Evolutionary conservation across 345 rosid genomes (phyloP).

Genomic region (Abelmoschus esculentus): DNA sequence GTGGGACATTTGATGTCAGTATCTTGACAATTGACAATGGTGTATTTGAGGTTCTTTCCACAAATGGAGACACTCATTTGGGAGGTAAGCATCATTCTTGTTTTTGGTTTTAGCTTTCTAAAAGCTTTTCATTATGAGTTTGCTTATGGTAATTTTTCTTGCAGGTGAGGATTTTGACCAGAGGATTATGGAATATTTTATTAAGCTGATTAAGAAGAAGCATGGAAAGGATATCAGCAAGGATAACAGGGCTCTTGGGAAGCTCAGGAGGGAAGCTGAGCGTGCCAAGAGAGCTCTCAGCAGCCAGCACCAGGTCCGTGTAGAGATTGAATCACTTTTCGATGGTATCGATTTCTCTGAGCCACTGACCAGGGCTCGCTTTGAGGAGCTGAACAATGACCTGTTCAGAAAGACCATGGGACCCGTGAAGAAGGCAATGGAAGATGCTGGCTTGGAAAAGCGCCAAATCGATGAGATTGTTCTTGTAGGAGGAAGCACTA

Average conservation of each 20-base stretch:
- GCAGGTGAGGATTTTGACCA: conserved; percentile 97
- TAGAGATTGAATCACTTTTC: conserved; percentile 89
- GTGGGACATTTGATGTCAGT: conserved; percentile 98
- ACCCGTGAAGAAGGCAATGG: conserved; percentile 99
- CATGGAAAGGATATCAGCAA: conserved; percentile 94
- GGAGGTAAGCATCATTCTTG: conserved; percentile 55
- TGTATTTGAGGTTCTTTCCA: conserved; percentile 94
- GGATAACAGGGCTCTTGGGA: conserved; percentile 90
- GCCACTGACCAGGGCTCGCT: conserved; percentile 95
- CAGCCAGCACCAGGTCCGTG: conserved; percentile 99
- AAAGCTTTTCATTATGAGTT: neutral
- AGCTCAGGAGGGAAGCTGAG: conserved; percentile 87
- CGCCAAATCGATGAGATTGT: conserved; percentile 94
- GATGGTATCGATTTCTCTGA: conserved; percentile 92
- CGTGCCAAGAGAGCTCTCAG: conserved; percentile 99
- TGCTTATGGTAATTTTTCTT: conserved; percentile 12
- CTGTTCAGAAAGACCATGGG: conserved; percentile 98
- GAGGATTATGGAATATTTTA: conserved; percentile 94
- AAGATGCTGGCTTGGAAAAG: conserved; percentile 86
- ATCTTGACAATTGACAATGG: conserved; percentile 92
- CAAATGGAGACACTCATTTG: conserved; percentile 97
- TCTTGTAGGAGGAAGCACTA: conserved; percentile 96
- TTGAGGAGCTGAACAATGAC: conserved; percentile 95
- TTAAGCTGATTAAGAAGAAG: conserved; percentile 94
- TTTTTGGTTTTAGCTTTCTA: neutral